Evolutionary conservation across 2,329 filamentous ascomycete species (phyloP).

Genomic region (Thielaviopsis euricoi): DNA sequence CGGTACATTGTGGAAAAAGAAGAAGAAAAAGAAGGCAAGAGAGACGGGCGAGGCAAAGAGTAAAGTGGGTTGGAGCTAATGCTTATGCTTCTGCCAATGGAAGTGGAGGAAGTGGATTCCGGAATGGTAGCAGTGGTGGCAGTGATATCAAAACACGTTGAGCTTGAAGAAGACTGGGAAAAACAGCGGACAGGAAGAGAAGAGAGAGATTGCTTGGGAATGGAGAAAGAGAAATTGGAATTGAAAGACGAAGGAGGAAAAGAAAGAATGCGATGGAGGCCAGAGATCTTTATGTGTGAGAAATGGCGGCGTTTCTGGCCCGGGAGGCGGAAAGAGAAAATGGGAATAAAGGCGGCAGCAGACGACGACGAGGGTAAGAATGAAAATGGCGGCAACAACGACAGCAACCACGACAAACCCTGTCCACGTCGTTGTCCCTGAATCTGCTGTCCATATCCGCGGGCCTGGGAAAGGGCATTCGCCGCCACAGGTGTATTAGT

Average conservation of each 20-base stretch:
- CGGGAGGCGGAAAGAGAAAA: conserved; percentile 4
- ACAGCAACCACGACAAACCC: conserved; percentile 1
- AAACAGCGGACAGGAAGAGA: conserved; percentile 8
- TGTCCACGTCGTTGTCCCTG: conserved; percentile 8
- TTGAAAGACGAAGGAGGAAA: background rate
- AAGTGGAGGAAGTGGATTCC: conserved; percentile 7
- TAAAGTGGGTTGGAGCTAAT: background rate
- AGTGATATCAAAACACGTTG: background rate
- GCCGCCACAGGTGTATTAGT: background rate
- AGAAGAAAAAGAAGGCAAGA: conserved; percentile 11
- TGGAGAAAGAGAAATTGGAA: conserved; percentile 2
- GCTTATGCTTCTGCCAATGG: conserved; percentile 10
- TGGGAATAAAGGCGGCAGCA: background rate
- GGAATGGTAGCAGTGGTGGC: background rate
- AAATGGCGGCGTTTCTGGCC: conserved; percentile 1
- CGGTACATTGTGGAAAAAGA: conserved; percentile 23
- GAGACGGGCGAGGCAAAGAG: conserved; percentile 6
- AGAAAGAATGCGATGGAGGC: conserved; percentile 3
- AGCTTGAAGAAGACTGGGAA: background rate
- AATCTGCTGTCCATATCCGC: conserved; percentile 4
- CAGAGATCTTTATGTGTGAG: conserved; percentile 12
- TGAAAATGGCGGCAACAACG: background rate
- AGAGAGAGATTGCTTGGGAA: background rate
- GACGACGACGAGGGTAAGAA: background rate
- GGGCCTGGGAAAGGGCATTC: background rate